Percentiles rank a stretch among this genome's conserved stretches.
phyloP scores from a whole-genome alignment of 2,329 filamentous ascomycete species.

The Aureobasidium leucospermi region DNA sequence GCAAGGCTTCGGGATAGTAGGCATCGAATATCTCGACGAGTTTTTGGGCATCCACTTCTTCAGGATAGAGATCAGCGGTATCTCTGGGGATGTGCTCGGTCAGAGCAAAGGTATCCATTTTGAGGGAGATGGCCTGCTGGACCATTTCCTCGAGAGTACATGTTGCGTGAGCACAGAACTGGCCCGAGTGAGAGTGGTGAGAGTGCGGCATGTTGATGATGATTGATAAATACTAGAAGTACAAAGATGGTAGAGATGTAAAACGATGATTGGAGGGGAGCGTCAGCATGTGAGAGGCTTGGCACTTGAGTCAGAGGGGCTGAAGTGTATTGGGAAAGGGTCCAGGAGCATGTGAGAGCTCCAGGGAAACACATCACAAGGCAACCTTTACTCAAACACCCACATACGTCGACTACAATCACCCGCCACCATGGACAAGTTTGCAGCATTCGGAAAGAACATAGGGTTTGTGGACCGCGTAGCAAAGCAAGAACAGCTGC shows the following conservation, averaged over 20 bases:
- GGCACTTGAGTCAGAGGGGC: background rate
- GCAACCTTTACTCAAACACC: background rate
- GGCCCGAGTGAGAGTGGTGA: constrained; percentile 95
- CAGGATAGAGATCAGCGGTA: constrained; percentile 77
- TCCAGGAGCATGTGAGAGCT: constrained; percentile 7
- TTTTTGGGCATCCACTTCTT: constrained; percentile 54
- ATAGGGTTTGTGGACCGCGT: constrained; percentile 43
- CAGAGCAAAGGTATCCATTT: constrained; percentile 76
- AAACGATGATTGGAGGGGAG: background rate
- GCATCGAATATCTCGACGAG: constrained; percentile 53
- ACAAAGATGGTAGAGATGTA: background rate
- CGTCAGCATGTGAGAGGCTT: constrained; percentile 8
- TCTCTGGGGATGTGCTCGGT: constrained; percentile 94
- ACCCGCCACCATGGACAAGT: constrained; percentile 53
- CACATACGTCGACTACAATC: background rate
- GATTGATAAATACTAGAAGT: no score
- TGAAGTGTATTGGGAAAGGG: background rate
- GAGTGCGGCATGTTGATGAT: constrained; percentile 78
- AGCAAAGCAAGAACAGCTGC: constrained; percentile 16
- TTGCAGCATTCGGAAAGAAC: constrained; percentile 64
- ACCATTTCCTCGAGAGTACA: constrained; percentile 79
- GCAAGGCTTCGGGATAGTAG: constrained; percentile 68
- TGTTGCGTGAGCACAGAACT: constrained; percentile 91
- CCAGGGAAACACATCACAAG: background rate
- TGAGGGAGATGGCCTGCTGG: constrained; percentile 65